A percentile compares a stretch with the other conserved stretches of the same genome.
phyloP scores from a whole-genome alignment of 1,284 basidiomycete genomes.

The Microstroma glucosiphilum region DNA sequence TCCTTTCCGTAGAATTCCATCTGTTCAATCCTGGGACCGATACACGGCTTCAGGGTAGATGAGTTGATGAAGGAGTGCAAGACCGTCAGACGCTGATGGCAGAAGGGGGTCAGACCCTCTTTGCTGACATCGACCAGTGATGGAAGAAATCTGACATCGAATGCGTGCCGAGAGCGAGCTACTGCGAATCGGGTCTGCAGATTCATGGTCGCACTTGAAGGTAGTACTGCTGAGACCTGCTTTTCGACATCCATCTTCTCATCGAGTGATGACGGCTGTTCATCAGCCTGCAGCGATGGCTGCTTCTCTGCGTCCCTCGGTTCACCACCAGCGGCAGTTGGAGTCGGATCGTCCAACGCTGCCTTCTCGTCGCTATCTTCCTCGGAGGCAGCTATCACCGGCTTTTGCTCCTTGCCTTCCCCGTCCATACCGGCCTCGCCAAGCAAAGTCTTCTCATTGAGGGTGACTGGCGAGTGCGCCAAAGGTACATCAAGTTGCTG shows the following conservation, averaged over 20 bases:
- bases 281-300: no score
- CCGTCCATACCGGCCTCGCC: no score
- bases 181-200: slow-evolving; percentile 1
- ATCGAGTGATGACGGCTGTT: background rate
- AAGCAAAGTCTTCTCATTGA: no score
- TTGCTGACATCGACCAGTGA: background rate
- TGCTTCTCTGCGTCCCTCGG: no score
- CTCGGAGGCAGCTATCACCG: no score
- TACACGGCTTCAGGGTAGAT: slow-evolving; percentile 54
- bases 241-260: slow-evolving; percentile 6
- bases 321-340: no score
- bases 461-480: no score
- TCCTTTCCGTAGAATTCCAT: slow-evolving; percentile 87
- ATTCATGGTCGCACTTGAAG: background rate
- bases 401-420: no score
- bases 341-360: no score
- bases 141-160: slow-evolving; percentile 10
- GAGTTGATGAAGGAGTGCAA: slow-evolving; percentile 63
- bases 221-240: background rate
- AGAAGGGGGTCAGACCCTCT: slow-evolving; percentile 72
- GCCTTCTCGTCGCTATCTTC: no score
- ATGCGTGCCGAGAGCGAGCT: slow-evolving; percentile 32
- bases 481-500: no score
- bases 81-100: slow-evolving; percentile 72
- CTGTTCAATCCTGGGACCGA: slow-evolving; percentile 58